These are phyloP conservation scores for Naganishia vaughanmartiniae DNA, from an alignment of 768 basidiomycete species.

Conservation along the genomic window DNA sequence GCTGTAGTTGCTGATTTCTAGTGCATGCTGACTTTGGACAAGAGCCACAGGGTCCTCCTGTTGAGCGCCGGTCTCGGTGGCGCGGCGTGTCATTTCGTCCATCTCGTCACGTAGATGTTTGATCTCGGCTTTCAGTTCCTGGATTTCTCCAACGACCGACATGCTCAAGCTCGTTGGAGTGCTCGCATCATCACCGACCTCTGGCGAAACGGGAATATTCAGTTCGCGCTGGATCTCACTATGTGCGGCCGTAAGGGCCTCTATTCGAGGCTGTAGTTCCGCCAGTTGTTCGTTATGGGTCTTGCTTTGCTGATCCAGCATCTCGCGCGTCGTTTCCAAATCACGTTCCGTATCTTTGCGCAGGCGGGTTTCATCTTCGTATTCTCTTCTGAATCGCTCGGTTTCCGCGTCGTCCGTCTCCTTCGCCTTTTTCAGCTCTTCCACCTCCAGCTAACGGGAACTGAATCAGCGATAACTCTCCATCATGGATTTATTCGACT, in stretches of 20 bases:
- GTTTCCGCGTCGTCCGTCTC: not conserved
- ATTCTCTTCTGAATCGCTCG: slow-evolving; percentile 19
- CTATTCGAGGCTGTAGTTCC: slow-evolving; percentile 3
- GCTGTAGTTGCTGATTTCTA: slow-evolving; percentile 37
- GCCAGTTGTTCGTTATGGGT: slow-evolving; percentile 10
- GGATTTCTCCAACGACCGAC: not conserved
- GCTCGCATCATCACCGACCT: not conserved
- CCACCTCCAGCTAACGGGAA: slow-evolving; percentile 3
- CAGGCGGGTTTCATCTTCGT: not conserved
- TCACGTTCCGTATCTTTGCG: slow-evolving; percentile 10
- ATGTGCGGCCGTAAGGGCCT: not conserved
- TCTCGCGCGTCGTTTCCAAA: slow-evolving; percentile 4
- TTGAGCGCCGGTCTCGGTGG: not conserved
- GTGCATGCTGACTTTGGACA: slow-evolving; percentile 22
- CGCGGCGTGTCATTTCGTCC: not conserved
- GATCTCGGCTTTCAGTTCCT: slow-evolving; percentile 19
- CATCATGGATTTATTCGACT: not conserved
- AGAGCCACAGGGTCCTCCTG: slow-evolving; percentile 7
- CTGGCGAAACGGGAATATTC: not conserved
- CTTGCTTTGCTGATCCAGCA: slow-evolving; percentile 15
- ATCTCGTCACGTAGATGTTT: not conserved
- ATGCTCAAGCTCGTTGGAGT: too few species aligned
- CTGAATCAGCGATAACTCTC: not conserved
- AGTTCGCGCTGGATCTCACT: slow-evolving; percentile 14
- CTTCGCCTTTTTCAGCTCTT: slow-evolving; percentile 9